Conservation (phyloP, 768 basidiomycete species). For the Cystofilobasidium macerans region DNA sequence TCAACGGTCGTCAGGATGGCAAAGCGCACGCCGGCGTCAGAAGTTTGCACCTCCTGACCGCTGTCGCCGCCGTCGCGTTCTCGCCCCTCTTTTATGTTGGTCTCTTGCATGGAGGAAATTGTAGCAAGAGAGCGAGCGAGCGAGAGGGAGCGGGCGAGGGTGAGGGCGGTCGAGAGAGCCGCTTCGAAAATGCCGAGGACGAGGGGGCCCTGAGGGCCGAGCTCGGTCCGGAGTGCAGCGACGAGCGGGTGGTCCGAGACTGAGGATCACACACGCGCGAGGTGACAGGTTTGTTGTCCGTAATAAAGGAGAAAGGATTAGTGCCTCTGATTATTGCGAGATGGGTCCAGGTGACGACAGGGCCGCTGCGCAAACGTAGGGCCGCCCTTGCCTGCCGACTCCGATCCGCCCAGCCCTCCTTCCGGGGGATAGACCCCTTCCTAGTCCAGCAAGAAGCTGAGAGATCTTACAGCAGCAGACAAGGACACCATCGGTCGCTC, state of each 20-base stretch:
- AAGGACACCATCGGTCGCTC: background rate
- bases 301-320: background rate
- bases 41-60: too few species aligned
- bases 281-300: background rate
- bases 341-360: background rate
- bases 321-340: background rate
- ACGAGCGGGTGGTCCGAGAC: constrained; percentile 38
- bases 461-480: background rate
- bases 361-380: too few species aligned
- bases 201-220: constrained; percentile 25
- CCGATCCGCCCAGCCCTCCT: too few species aligned
- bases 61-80: too few species aligned
- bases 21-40: constrained; percentile 34
- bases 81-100: too few species aligned
- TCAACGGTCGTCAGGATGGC: constrained; percentile 40
- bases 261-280: background rate
- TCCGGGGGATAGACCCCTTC: too few species aligned
- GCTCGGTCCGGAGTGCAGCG: constrained; percentile 28
- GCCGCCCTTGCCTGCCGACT: too few species aligned
- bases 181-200: constrained; percentile 41
- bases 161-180: too few species aligned
- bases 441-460: too few species aligned
- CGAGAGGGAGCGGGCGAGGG: too few species aligned
- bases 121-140: constrained; percentile 30
- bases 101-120: too few species aligned